Percentiles rank a stretch among this genome's conserved stretches.
These are phyloP conservation scores for Chaetomium sp. DNA, from an alignment of 2,329 filamentous ascomycete genomes.

Conservation along the genomic window DNA sequence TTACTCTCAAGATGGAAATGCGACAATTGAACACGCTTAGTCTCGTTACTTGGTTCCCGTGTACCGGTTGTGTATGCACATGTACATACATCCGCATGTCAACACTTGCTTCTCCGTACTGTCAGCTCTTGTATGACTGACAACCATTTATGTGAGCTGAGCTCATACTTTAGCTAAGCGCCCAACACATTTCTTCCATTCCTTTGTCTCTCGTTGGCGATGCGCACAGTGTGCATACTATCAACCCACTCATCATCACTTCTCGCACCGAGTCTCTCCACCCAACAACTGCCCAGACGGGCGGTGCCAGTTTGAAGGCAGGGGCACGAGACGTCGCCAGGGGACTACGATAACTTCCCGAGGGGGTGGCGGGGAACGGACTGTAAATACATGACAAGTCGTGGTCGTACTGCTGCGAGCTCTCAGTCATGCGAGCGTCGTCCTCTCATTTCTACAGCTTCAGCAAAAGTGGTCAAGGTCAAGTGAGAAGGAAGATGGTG, in stretches of 20 bases:
- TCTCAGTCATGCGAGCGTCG: background rate
- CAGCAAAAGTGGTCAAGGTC: too few species aligned
- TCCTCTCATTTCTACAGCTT: too few species aligned
- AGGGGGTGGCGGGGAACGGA: background rate
- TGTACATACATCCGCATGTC: background rate
- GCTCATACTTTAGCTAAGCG: background rate
- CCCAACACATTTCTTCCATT: background rate
- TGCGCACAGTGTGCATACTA: background rate
- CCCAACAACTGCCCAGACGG: background rate
- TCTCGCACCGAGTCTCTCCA: background rate
- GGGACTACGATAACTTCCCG: background rate
- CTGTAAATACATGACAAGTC: background rate
- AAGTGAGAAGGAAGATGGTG: too few species aligned
- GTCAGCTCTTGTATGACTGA: background rate
- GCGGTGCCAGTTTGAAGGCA: background rate
- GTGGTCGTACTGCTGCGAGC: background rate
- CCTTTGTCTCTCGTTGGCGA: background rate
- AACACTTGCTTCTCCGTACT: background rate
- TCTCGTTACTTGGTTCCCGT: background rate
- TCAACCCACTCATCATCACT: background rate
- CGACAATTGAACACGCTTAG: background rate
- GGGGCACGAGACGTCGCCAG: background rate
- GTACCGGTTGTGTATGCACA: background rate
- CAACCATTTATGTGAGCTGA: too few species aligned
- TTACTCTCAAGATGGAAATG: background rate